These are phyloP conservation scores for Rhodotorula sp. DNA, from an alignment of 1,284 basidiomycete genomes.

Conservation along the genomic window DNA sequence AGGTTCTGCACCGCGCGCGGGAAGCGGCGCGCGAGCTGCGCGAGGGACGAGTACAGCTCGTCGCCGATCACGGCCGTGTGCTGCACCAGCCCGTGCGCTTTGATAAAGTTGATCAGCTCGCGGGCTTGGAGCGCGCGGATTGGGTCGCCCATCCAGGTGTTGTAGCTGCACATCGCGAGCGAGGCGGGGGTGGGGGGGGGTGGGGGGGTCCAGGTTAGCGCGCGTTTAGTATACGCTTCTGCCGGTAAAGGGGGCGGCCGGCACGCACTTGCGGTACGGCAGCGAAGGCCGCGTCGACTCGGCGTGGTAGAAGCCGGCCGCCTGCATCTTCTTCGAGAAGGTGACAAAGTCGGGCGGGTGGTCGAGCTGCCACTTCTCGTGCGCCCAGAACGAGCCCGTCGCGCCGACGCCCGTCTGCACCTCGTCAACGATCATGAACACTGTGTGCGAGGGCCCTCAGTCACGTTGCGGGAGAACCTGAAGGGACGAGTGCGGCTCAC, in stretches of 20 bases:
- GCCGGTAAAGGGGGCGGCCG: not conserved
- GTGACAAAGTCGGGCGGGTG: slow-evolving; percentile 56
- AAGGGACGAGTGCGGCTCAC: not conserved
- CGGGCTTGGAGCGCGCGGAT: slow-evolving; percentile 58
- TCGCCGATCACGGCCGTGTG: slow-evolving; percentile 53
- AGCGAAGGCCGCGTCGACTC: slow-evolving; percentile 55
- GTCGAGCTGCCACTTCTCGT: slow-evolving; percentile 59
- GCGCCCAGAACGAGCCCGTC: slow-evolving; percentile 61
- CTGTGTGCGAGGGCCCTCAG: slow-evolving; percentile 26
- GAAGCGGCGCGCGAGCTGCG: slow-evolving; percentile 44
- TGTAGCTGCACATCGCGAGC: slow-evolving; percentile 44
- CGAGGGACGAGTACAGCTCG: slow-evolving; percentile 50
- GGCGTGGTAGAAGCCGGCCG: slow-evolving; percentile 58
- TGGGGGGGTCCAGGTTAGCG: not conserved
- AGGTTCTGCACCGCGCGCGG: slow-evolving; percentile 40
- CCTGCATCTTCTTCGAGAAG: slow-evolving; percentile 56
- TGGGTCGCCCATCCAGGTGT: slow-evolving; percentile 55
- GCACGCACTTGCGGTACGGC: slow-evolving; percentile 56
- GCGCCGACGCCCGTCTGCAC: slow-evolving; percentile 59
- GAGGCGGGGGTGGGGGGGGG: not conserved
- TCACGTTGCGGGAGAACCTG: no score
- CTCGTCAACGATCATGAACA: slow-evolving; percentile 59
- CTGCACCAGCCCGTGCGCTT: slow-evolving; percentile 41
- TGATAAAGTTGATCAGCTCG: slow-evolving; percentile 56
- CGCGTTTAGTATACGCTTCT: not conserved